A percentile compares a stretch with the other conserved stretches of the same genome.
Evolutionary conservation across 306 rosid species (phyloP).

Genomic region (Castanopsis chinensis): DNA sequence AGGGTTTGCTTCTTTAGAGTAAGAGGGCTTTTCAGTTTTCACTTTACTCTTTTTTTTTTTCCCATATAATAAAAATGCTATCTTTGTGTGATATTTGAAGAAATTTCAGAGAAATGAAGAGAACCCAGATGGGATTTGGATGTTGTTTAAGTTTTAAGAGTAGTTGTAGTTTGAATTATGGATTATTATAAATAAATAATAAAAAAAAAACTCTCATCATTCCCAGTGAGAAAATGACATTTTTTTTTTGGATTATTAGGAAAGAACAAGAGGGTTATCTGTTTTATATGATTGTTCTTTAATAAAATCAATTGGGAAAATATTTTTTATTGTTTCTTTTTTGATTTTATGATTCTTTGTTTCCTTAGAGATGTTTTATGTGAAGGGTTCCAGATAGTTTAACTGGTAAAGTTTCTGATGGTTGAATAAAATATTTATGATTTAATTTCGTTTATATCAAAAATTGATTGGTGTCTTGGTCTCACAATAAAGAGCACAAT

Average conservation of each 20-base stretch:
- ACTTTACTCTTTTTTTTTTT: neutral
- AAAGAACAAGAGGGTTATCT: no score
- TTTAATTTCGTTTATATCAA: fast-evolving
- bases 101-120: neutral
- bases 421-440: no score
- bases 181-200: no score
- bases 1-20: slow-evolving; percentile 37
- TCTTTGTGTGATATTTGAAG: neutral
- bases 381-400: fast-evolving
- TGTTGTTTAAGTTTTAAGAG: neutral
- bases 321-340: no score
- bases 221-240: no score
- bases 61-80: neutral
- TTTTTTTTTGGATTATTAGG: no score
- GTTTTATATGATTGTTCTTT: neutral
- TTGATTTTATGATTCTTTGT: no score
- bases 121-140: neutral
- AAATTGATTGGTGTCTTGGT: no score
- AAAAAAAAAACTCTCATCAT: no score
- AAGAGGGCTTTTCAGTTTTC: slow-evolving; percentile 3
- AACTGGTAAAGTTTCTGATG: fast-evolving
- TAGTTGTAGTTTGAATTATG: neutral
- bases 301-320: no score
- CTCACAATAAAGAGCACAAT: fast-evolving
- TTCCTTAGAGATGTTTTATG: no score